Evolutionary conservation across 2,329 filamentous ascomycete species (phyloP).

Genomic region (Fusarium citri): DNA sequence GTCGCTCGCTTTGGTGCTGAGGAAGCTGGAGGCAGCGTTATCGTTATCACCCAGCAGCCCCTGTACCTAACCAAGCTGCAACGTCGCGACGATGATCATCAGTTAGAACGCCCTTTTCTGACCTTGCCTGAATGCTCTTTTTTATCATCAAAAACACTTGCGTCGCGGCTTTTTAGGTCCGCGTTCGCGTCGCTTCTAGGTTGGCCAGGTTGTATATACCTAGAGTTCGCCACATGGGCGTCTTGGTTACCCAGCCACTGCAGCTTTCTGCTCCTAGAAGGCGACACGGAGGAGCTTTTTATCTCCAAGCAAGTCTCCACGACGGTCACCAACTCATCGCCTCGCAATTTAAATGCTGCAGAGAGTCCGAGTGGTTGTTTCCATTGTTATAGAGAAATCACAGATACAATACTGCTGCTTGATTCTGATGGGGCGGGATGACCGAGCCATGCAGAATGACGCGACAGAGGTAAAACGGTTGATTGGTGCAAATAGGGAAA

Average conservation of each 20-base stretch:
- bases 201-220: conserved; percentile 40
- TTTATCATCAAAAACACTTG: conserved; percentile 40
- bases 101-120: conserved; percentile 31
- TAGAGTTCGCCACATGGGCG: conserved; percentile 38
- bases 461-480: conserved; percentile 38
- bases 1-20: conserved; percentile 38
- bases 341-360: conserved; percentile 49
- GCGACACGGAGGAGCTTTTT: conserved; percentile 35
- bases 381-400: conserved; percentile 48
- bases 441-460: conserved; percentile 34
- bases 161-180: conserved; percentile 3
- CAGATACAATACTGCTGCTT: conserved; percentile 47
- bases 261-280: conserved; percentile 39
- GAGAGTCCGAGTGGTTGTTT: conserved; percentile 40
- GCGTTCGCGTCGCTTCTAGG: conserved; percentile 40
- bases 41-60: conserved; percentile 37
- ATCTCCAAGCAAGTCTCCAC: conserved; percentile 43
- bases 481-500: conserved; percentile 33
- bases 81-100: conserved; percentile 39
- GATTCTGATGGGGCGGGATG: conserved; percentile 38
- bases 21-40: conserved; percentile 27
- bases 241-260: conserved; percentile 36
- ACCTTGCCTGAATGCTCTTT: conserved; percentile 38
- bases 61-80: conserved; percentile 38
- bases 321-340: conserved; percentile 41